Conservation (phyloP, 108 stramenopile genomes). For the Schizochytrium sp. region DNA sequence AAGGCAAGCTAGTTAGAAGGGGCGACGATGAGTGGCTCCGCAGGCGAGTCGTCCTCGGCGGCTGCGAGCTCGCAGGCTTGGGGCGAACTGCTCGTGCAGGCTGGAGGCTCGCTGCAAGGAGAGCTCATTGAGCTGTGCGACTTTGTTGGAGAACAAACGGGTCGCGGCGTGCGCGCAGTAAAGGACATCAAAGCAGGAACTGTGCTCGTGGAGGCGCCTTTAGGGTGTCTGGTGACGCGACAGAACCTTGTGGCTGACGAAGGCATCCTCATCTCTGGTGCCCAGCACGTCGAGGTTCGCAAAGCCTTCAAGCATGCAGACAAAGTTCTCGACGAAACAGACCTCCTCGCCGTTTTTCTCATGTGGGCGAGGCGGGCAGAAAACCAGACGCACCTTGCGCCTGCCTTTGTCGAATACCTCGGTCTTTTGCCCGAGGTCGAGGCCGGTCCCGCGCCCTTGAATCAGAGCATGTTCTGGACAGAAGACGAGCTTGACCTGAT, state of each 20-base stretch:
- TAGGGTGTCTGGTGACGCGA: neutral
- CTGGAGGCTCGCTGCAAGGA: neutral
- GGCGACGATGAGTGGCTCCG: neutral
- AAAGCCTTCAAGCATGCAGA: neutral
- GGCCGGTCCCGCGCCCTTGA: neutral
- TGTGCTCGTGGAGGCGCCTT: neutral
- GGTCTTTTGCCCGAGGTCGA: neutral
- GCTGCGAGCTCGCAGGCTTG: neutral
- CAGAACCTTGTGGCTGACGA: neutral
- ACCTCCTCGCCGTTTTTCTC: neutral
- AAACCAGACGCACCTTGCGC: neutral
- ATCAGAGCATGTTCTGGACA: constrained; percentile 12
- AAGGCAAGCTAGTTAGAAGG: too few relatives aligned
- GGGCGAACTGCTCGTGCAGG: neutral
- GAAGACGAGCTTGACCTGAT: neutral
- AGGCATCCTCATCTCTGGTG: neutral
- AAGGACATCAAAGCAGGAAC: neutral
- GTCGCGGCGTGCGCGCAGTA: neutral
- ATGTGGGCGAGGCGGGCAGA: neutral
- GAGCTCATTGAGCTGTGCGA: neutral
- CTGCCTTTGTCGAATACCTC: constrained; percentile 12
- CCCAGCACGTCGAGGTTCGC: neutral
- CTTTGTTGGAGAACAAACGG: neutral
- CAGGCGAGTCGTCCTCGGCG: neutral
- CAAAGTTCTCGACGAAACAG: neutral